phyloP scores from a whole-genome alignment of 495 filamentous ascomycete species.

The Ramalina intermedia region DNA sequence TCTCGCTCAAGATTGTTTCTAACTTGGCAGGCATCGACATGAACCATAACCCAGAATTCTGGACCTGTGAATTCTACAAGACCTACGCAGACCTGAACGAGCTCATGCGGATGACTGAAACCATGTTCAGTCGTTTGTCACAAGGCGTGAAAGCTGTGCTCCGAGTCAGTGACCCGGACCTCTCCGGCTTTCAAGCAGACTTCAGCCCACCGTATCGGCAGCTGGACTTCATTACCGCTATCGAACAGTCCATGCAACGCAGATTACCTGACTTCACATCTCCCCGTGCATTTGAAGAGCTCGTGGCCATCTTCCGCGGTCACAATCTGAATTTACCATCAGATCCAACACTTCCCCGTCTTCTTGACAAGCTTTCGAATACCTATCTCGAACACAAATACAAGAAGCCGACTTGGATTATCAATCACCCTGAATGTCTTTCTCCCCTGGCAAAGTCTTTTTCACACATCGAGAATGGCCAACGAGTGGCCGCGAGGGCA shows the following conservation, averaged over 20 bases:
- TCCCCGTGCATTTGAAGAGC: constrained; percentile 36
- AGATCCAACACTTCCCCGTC: constrained; percentile 53
- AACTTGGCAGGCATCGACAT: constrained; percentile 49
- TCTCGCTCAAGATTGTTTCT: neutral
- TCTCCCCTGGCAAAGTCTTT: constrained; percentile 87
- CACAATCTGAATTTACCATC: constrained; percentile 36
- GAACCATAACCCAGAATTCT: constrained; percentile 94
- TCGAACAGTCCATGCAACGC: constrained; percentile 50
- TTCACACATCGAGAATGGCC: constrained; percentile 39
- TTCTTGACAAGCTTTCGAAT: constrained; percentile 71
- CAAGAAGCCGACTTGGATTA: constrained; percentile 68
- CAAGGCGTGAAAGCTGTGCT: constrained; percentile 35
- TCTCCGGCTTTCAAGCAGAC: constrained; percentile 36
- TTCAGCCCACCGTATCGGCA: constrained; percentile 49
- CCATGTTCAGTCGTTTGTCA: constrained; percentile 45
- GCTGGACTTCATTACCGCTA: constrained; percentile 68
- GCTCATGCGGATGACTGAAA: constrained; percentile 60
- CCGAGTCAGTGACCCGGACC: constrained; percentile 27
- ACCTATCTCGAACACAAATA: constrained; percentile 62
- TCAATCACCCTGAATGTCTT: constrained; percentile 79
- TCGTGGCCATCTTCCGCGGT: constrained; percentile 42
- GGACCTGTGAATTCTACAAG: constrained; percentile 91
- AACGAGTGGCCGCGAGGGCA: constrained; percentile 60
- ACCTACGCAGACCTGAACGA: constrained; percentile 67
- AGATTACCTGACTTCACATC: constrained; percentile 53